Evolutionary conservation across 441 rosid species (phyloP).

Genomic region (Croton laevigatus): DNA sequence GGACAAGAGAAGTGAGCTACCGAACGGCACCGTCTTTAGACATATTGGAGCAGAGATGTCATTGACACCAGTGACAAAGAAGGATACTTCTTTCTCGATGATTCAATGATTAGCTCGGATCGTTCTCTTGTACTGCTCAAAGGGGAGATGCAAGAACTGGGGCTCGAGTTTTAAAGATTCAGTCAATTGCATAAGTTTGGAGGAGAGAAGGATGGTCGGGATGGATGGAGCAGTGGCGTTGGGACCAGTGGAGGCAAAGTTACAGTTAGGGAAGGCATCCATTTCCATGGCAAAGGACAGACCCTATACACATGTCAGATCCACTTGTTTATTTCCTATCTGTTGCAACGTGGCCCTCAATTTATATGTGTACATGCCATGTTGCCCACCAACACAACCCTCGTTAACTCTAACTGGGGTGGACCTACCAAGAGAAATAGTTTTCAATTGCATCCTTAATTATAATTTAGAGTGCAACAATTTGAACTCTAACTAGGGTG

Average conservation of each 20-base stretch:
- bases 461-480: no score
- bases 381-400: no score
- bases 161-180: constrained; percentile 88
- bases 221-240: constrained; percentile 20
- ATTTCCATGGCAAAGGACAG: constrained; percentile 44
- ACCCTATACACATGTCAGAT: no score
- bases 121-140: constrained; percentile 89
- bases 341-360: no score
- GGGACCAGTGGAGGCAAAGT: constrained; percentile 29
- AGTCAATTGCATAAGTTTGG: constrained; percentile 55
- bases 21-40: constrained; percentile 67
- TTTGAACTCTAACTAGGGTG: no score
- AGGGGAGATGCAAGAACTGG: constrained; percentile 87
- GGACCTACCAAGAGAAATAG: no score
- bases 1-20: constrained; percentile 73
- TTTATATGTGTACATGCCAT: no score
- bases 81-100: constrained; percentile 71
- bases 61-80: constrained; percentile 56
- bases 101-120: constrained; percentile 75
- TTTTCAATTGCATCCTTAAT: no score
- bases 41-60: constrained; percentile 53
- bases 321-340: no score
- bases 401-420: no score
- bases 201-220: constrained; percentile 33
- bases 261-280: constrained; percentile 64